Evolutionary conservation across 306 rosid genomes (phyloP).

Genomic region (Glycine tomentella): DNA sequence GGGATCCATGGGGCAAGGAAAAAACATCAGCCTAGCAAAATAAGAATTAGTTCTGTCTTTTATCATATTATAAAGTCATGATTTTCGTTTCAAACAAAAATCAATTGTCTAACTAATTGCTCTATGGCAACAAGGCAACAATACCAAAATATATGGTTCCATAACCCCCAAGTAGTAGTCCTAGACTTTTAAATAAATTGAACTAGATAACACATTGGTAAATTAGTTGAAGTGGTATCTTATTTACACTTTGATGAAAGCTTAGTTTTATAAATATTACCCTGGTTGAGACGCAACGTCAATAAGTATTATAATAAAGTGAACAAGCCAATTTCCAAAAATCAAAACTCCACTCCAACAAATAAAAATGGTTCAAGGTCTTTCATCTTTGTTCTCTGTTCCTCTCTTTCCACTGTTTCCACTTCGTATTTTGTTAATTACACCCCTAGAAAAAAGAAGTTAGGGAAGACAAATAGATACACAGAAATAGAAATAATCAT

Average conservation of each 20-base stretch:
- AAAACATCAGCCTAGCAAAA: background rate
- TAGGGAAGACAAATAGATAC: slow-evolving; percentile 15
- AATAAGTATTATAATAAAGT: background rate
- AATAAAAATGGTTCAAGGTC: background rate
- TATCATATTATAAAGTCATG: background rate
- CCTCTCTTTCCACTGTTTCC: slow-evolving; percentile 12
- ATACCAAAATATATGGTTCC: background rate
- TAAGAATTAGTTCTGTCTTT: slow-evolving; percentile 5
- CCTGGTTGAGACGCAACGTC: background rate
- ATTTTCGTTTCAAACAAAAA: slow-evolving; percentile 13
- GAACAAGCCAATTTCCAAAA: slow-evolving; percentile 5
- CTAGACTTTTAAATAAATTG: slow-evolving; percentile 7
- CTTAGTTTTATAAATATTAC: background rate
- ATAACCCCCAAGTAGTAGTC: slow-evolving; percentile 8
- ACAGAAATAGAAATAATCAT: background rate
- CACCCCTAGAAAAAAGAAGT: background rate
- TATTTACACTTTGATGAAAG: no score
- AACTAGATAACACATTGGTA: background rate
- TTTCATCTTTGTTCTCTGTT: slow-evolving; percentile 3
- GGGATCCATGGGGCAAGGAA: background rate
- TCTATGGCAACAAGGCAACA: slow-evolving; percentile 13
- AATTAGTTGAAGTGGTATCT: no score
- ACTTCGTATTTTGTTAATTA: slow-evolving; percentile 13
- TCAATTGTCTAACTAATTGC: background rate
- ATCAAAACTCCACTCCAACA: background rate